These are phyloP conservation scores for Paraglomus occultum DNA, from an alignment of 192 early-diverging fungal genomes.

Conservation along the genomic window DNA sequence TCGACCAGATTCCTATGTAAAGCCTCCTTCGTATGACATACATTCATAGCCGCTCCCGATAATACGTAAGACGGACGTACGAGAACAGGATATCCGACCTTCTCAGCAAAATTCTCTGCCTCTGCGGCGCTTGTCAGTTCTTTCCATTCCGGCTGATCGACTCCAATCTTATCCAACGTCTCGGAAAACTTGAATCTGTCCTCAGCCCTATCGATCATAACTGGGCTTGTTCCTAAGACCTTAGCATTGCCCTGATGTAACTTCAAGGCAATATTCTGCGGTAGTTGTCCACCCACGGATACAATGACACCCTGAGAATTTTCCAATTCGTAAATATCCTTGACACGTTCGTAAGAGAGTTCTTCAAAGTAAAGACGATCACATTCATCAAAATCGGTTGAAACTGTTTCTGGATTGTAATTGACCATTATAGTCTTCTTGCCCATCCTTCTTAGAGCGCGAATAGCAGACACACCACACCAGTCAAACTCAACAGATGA, in stretches of 20 bases:
- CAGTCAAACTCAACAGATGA: slow-evolving; percentile 98
- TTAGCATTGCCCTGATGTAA: slow-evolving; percentile 73
- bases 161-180: slow-evolving; percentile 86
- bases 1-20: slow-evolving; percentile 72
- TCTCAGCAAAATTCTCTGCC: slow-evolving; percentile 79
- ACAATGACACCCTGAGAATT: slow-evolving; percentile 81
- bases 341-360: slow-evolving; percentile 87
- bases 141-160: slow-evolving; percentile 97
- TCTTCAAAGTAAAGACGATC: slow-evolving; percentile 99
- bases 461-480: slow-evolving; percentile 81
- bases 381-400: slow-evolving; percentile 97
- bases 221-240: slow-evolving; percentile 88
- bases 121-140: slow-evolving; percentile 83
- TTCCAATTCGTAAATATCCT: slow-evolving; percentile 95
- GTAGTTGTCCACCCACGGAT: slow-evolving; percentile 91
- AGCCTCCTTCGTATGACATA: slow-evolving; percentile 75
- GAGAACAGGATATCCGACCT: slow-evolving; percentile 90
- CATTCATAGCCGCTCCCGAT: slow-evolving; percentile 98
- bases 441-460: slow-evolving; percentile 75
- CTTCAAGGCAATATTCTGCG: slow-evolving; percentile 94
- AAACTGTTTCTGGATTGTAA: slow-evolving; percentile 99
- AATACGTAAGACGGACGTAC: slow-evolving; percentile 96
- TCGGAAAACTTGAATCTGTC: slow-evolving; percentile 95
- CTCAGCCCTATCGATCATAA: slow-evolving; percentile 91
- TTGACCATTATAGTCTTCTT: slow-evolving; percentile 95